phyloP scores from a whole-genome alignment of 2,329 filamentous ascomycete species.

The Verticillium nonalfalfae region DNA sequence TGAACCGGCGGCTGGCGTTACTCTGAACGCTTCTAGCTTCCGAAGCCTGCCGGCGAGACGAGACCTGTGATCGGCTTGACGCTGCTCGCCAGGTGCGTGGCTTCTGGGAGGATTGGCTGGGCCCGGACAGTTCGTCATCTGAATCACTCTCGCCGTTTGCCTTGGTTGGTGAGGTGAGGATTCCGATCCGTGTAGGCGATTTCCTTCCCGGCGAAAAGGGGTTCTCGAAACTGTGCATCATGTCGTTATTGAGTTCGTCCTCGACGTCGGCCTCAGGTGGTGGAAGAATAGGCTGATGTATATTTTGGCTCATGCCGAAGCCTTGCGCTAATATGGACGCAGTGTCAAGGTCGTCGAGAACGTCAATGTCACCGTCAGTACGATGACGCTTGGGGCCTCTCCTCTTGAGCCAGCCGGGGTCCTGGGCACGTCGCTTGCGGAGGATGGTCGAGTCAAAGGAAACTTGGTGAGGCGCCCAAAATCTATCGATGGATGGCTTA shows the following conservation, averaged over 20 bases:
- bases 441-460: neutral
- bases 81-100: constrained; percentile 7
- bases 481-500: constrained; percentile 9
- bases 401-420: constrained; percentile 25
- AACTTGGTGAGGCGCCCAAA: constrained; percentile 17
- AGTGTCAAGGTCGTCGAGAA: neutral
- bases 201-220: neutral
- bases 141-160: neutral
- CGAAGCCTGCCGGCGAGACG: constrained; percentile 15
- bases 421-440: constrained; percentile 14
- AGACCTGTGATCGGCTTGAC: constrained; percentile 14
- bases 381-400: constrained; percentile 19
- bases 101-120: constrained; percentile 1
- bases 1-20: neutral
- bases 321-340: neutral
- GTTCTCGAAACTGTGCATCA: neutral
- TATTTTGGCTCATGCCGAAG: neutral
- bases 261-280: neutral
- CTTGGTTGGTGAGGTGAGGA: neutral
- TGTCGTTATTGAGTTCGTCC: neutral
- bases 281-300: neutral
- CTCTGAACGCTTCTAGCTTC: constrained; percentile 3
- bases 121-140: constrained; percentile 1
- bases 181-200: neutral
- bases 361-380: neutral